Conservation (phyloP, 306 rosid species). For the Cucurbita argyrosperma region DNA sequence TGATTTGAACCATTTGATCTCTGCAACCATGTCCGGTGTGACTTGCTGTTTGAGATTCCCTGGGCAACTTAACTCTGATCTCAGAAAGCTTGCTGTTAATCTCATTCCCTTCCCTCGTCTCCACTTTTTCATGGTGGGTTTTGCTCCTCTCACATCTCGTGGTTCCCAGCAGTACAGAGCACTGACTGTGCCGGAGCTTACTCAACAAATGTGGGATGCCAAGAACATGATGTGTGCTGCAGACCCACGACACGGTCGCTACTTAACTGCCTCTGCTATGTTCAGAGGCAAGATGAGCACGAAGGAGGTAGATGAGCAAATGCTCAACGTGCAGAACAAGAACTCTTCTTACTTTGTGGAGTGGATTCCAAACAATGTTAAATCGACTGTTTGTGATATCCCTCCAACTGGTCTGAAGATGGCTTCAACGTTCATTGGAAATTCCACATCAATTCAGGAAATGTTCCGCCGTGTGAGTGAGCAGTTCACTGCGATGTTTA, state of each 20-base stretch:
- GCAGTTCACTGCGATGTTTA: conserved; percentile 66
- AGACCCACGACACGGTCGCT: conserved; percentile 60
- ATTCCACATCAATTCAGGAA: conserved; percentile 54
- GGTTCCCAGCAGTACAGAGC: conserved; percentile 69
- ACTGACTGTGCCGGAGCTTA: conserved; percentile 59
- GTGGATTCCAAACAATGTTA: conserved; percentile 73
- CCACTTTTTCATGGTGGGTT: conserved; percentile 65
- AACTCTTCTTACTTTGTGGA: conserved; percentile 62
- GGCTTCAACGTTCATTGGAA: conserved; percentile 67
- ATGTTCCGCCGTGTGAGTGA: conserved; percentile 60
- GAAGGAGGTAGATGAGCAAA: conserved; percentile 66
- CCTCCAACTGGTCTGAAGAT: conserved; percentile 68
- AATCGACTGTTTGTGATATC: conserved; percentile 65
- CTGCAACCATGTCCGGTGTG: conserved; percentile 82
- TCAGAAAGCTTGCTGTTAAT: conserved; percentile 47
- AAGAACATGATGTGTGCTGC: conserved; percentile 83
- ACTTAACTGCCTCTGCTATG: conserved; percentile 62
- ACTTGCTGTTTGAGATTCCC: conserved; percentile 76
- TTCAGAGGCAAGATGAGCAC: conserved; percentile 76
- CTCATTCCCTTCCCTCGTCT: conserved; percentile 66
- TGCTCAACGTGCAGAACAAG: conserved; percentile 69
- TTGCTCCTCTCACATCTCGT: conserved; percentile 60
- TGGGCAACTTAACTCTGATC: conserved; percentile 63
- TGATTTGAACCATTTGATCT: conserved; percentile 63
- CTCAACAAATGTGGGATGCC: conserved; percentile 81